phyloP scores from a whole-genome alignment of 345 rosid genomes.

The Gossypium rotundifolium region DNA sequence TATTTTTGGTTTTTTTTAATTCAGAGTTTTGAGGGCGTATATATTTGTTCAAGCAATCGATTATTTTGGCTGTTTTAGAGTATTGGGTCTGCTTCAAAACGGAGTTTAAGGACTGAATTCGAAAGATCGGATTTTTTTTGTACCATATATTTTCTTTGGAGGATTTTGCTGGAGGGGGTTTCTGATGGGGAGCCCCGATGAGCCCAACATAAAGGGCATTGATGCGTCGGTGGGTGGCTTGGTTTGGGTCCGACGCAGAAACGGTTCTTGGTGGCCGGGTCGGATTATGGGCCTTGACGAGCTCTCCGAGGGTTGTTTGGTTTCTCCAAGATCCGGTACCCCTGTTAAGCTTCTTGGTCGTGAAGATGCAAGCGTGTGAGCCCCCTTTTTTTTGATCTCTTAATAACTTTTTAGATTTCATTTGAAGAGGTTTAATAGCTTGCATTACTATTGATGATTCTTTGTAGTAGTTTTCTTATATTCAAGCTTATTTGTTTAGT shows the following conservation, averaged over 20 bases:
- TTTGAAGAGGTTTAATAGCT: not conserved
- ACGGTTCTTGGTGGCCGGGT: conserved; percentile 99
- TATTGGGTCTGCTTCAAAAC: conserved; percentile 12
- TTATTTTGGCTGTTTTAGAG: conserved; percentile 20
- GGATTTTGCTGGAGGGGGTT: conserved; percentile 18
- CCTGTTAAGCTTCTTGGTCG: conserved; percentile 98
- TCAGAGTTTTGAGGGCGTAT: conserved; percentile 15
- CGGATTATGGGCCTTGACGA: conserved; percentile 68
- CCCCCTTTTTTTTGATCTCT: not conserved
- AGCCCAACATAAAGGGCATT: conserved; percentile 47
- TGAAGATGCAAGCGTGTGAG: conserved; percentile 93
- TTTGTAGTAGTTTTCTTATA: not conserved
- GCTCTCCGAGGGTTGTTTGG: conserved; percentile 63
- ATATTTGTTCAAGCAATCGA: conserved; percentile 23
- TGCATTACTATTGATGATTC: not conserved
- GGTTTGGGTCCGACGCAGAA: conserved; percentile 97
- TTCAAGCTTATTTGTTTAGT: not conserved
- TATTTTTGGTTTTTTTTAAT: not conserved
- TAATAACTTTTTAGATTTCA: not conserved
- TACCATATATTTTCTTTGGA: not conserved
- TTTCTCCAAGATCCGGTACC: conserved; percentile 79
- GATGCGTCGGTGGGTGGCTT: conserved; percentile 90
- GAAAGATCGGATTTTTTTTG: conserved; percentile 12
- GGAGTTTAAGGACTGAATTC: conserved; percentile 15
- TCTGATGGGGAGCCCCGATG: conserved; percentile 73